These are phyloP conservation scores for Skeletonema grethae DNA, from an alignment of 108 stramenopile genomes.

Conservation along the genomic window DNA sequence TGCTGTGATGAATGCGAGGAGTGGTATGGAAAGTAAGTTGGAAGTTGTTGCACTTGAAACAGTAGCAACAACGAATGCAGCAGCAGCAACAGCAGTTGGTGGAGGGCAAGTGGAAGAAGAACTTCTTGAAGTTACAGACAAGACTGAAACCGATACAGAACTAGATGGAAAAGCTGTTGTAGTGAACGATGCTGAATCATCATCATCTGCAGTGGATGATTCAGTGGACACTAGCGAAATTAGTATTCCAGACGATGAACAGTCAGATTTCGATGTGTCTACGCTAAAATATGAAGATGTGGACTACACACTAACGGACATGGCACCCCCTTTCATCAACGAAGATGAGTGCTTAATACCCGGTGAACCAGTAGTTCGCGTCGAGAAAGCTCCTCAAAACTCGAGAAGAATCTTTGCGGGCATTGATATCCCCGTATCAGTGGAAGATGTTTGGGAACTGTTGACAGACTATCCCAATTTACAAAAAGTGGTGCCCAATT, in stretches of 20 bases:
- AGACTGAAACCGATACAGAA: neutral
- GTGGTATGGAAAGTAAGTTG: slow-evolving; percentile 8
- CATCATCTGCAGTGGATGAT: neutral
- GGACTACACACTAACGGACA: slow-evolving; percentile 70
- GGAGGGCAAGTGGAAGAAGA: slow-evolving; percentile 30
- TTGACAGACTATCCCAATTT: slow-evolving; percentile 81
- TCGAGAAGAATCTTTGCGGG: slow-evolving; percentile 89
- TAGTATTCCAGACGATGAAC: no score
- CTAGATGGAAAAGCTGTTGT: slow-evolving; percentile 1
- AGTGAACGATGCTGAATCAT: slow-evolving; percentile 27
- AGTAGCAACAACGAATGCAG: slow-evolving; percentile 24
- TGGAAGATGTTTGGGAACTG: slow-evolving; percentile 83
- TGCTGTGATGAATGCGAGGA: slow-evolving; percentile 6
- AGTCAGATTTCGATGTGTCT: slow-evolving; percentile 45
- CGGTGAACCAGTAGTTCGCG: slow-evolving; percentile 81
- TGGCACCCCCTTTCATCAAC: slow-evolving; percentile 80
- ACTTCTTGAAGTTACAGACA: slow-evolving; percentile 26
- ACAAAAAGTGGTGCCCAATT: slow-evolving; percentile 82
- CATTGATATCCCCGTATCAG: slow-evolving; percentile 83
- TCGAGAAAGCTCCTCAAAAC: slow-evolving; percentile 90
- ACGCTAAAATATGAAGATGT: slow-evolving; percentile 71
- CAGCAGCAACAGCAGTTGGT: slow-evolving; percentile 32
- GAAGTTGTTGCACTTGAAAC: slow-evolving; percentile 46
- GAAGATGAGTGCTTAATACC: slow-evolving; percentile 84
- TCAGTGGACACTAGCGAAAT: neutral